These are phyloP conservation scores for Pichia sp. DNA, from an alignment of 1,139 yeast genomes.

Conservation along the genomic window DNA sequence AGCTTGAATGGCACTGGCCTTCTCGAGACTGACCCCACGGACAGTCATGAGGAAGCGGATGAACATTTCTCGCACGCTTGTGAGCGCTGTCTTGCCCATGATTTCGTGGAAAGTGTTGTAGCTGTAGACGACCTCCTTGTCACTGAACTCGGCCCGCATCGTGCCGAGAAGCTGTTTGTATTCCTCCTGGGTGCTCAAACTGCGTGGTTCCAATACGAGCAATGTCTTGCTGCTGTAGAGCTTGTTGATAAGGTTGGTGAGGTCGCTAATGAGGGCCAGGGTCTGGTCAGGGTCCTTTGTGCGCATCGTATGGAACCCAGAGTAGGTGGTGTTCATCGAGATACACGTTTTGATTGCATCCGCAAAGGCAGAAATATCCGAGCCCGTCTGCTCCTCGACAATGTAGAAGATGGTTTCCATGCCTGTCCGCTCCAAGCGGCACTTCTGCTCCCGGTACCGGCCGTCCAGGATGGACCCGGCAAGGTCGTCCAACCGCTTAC, in stretches of 20 bases:
- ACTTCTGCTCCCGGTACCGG: slow-evolving; percentile 80
- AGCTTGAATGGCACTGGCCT: slow-evolving; percentile 72
- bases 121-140: slow-evolving; percentile 50
- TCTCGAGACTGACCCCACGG: slow-evolving; percentile 78
- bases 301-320: slow-evolving; percentile 63
- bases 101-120: slow-evolving; percentile 64
- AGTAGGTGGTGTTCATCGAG: slow-evolving; percentile 63
- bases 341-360: slow-evolving; percentile 76
- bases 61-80: slow-evolving; percentile 73
- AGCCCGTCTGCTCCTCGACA: slow-evolving; percentile 69
- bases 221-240: slow-evolving; percentile 36
- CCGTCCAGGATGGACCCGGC: slow-evolving; percentile 82
- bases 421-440: slow-evolving; percentile 65
- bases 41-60: slow-evolving; percentile 73
- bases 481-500: slow-evolving; percentile 86
- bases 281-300: slow-evolving; percentile 77
- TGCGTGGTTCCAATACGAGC: slow-evolving; percentile 47
- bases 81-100: slow-evolving; percentile 64
- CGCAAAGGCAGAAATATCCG: slow-evolving; percentile 43
- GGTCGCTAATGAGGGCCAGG: slow-evolving; percentile 51
- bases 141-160: slow-evolving; percentile 45
- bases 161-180: slow-evolving; percentile 39
- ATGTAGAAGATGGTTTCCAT: slow-evolving; percentile 67
- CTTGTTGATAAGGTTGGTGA: slow-evolving; percentile 49
- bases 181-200: slow-evolving; percentile 49